Evolutionary conservation across 345 rosid species (phyloP).

Genomic region (Pistacia integerrima): DNA sequence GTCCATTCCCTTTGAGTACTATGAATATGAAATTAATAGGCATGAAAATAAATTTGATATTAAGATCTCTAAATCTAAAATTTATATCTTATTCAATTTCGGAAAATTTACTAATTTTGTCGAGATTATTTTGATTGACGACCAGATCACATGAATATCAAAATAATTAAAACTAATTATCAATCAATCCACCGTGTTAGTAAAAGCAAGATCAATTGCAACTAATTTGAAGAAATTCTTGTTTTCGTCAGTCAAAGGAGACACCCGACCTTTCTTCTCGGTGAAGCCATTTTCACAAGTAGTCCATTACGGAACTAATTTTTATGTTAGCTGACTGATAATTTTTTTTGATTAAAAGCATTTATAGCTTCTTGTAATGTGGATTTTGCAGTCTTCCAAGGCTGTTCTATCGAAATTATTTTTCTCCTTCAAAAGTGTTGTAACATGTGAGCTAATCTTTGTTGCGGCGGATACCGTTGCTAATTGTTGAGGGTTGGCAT

Average conservation of each 20-base stretch:
- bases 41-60: no score
- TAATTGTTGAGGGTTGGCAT: conserved; percentile 25
- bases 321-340: conserved; percentile 26
- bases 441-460: conserved; percentile 17
- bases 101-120: no score
- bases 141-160: no score
- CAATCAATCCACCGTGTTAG: background rate
- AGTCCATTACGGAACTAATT: conserved; percentile 40
- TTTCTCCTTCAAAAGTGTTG: conserved; percentile 15
- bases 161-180: no score
- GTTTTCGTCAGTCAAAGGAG: conserved; percentile 34
- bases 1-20: no score
- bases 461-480: conserved; percentile 33
- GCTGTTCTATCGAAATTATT: background rate
- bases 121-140: no score
- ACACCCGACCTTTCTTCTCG: conserved; percentile 24
- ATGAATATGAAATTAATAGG: no score
- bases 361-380: conserved; percentile 22
- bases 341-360: conserved; percentile 20
- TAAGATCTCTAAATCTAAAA: no score
- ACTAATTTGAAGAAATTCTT: conserved; percentile 32
- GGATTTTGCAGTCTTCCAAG: conserved; percentile 31
- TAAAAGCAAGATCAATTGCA: conserved; percentile 41
- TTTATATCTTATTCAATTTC: no score
- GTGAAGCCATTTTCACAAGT: conserved; percentile 50